A percentile compares a stretch with the other conserved stretches of the same genome.
Conservation (phyloP, 2,329 filamentous ascomycete genomes). For the Pseudogymnoascus sp. region DNA sequence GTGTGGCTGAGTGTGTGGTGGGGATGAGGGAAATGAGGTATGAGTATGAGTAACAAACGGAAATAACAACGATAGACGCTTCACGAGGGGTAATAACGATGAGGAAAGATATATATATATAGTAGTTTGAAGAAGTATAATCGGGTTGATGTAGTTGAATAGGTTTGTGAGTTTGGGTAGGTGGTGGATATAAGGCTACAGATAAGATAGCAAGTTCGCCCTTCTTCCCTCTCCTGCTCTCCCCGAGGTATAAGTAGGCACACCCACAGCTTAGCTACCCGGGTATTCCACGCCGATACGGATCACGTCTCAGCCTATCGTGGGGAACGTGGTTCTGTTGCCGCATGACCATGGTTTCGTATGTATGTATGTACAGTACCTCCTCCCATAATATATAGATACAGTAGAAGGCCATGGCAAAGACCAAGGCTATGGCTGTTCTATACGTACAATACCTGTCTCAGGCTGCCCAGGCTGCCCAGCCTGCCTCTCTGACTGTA, state of each 20-base stretch:
- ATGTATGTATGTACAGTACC: not conserved
- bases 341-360: not conserved
- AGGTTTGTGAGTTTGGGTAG: not conserved
- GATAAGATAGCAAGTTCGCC: not conserved
- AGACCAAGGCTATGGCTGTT: not conserved
- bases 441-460: not conserved
- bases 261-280: not conserved
- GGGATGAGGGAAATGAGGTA: not conserved
- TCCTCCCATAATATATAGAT: not conserved
- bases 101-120: not conserved
- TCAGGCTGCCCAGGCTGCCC: not conserved
- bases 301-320: not conserved
- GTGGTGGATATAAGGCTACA: not conserved
- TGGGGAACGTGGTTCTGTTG: not conserved
- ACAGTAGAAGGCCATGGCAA: not conserved
- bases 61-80: not conserved
- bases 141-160: not conserved
- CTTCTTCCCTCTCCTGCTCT: not conserved
- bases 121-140: not conserved
- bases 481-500: not conserved
- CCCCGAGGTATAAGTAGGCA: not conserved
- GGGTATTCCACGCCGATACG: not conserved
- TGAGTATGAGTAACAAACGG: not conserved
- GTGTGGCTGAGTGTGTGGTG: not conserved
- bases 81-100: not conserved